phyloP scores from a whole-genome alignment of 2,329 filamentous ascomycete species.

The Pseudocercospora vitis region DNA sequence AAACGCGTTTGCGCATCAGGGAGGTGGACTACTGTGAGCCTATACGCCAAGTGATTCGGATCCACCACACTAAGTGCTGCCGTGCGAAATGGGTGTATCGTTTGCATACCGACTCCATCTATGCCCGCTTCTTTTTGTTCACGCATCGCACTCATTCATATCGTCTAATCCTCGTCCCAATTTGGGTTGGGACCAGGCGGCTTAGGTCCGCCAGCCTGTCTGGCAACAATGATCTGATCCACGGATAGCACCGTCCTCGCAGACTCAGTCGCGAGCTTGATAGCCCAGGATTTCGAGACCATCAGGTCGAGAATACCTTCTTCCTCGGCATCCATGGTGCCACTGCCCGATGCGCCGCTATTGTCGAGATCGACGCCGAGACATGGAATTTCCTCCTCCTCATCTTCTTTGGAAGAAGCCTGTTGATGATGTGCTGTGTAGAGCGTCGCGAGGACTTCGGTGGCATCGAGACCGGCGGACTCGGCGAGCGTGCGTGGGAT shows the following conservation, averaged over 20 bases:
- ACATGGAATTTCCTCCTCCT: constrained; percentile 77
- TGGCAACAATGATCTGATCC: constrained; percentile 97
- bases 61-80: too few species aligned
- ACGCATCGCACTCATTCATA: not conserved
- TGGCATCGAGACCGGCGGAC: constrained; percentile 92
- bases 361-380: constrained; percentile 96
- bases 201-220: constrained; percentile 96
- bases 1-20: too few species aligned
- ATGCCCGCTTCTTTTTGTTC: not conserved
- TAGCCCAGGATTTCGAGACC: constrained; percentile 92
- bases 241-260: constrained; percentile 92
- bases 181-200: constrained; percentile 88
- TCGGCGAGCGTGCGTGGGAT: constrained; percentile 91
- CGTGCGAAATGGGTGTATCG: not conserved
- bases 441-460: constrained; percentile 87
- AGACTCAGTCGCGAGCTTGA: constrained; percentile 93
- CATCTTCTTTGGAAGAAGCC: constrained; percentile 37
- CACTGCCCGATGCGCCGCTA: constrained; percentile 76
- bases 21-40: not conserved
- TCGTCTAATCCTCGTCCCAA: constrained; percentile 62
- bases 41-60: too few species aligned
- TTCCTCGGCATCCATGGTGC: constrained; percentile 80
- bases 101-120: not conserved
- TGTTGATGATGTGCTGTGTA: constrained; percentile 74
- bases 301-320: constrained; percentile 90